Conservation (phyloP, 345 rosid species). For the Dipteronia sinensis region DNA sequence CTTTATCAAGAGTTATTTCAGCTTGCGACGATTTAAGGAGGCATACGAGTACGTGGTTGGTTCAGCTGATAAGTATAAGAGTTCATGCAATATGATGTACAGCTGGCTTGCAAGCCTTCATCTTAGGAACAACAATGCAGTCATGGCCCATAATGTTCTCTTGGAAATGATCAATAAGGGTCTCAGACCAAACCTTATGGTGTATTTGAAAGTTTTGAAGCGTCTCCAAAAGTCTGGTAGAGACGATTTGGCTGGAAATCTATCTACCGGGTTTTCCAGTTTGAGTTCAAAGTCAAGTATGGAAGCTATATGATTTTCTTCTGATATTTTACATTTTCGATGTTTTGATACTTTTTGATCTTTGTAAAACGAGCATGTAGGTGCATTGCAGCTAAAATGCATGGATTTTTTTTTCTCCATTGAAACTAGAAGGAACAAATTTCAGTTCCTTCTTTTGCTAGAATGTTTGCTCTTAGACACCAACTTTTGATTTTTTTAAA, state of each 20-base stretch:
- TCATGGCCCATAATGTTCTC: slow-evolving; percentile 40
- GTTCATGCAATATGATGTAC: slow-evolving; percentile 33
- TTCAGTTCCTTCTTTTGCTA: neutral
- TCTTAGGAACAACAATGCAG: slow-evolving; percentile 33
- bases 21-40: slow-evolving; percentile 29
- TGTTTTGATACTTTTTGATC: neutral
- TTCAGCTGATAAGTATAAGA: slow-evolving; percentile 29
- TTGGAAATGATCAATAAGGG: slow-evolving; percentile 56
- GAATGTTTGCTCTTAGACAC: neutral
- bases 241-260: slow-evolving; percentile 32
- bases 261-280: slow-evolving; percentile 22
- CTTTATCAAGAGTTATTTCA: slow-evolving; percentile 43
- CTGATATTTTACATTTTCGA: neutral
- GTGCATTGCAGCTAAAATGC: neutral
- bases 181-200: slow-evolving; percentile 40
- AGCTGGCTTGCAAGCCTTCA: slow-evolving; percentile 51
- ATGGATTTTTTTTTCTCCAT: neutral
- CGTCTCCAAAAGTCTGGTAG: slow-evolving; percentile 34
- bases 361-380: neutral
- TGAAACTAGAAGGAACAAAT: neutral
- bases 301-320: slow-evolving; percentile 18
- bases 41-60: slow-evolving; percentile 40
- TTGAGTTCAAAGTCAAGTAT: slow-evolving; percentile 17
- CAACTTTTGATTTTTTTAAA: neutral
- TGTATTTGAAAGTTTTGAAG: slow-evolving; percentile 36